Conservation (phyloP, 2,329 filamentous ascomycete genomes). For the Colletotrichum salicis region DNA sequence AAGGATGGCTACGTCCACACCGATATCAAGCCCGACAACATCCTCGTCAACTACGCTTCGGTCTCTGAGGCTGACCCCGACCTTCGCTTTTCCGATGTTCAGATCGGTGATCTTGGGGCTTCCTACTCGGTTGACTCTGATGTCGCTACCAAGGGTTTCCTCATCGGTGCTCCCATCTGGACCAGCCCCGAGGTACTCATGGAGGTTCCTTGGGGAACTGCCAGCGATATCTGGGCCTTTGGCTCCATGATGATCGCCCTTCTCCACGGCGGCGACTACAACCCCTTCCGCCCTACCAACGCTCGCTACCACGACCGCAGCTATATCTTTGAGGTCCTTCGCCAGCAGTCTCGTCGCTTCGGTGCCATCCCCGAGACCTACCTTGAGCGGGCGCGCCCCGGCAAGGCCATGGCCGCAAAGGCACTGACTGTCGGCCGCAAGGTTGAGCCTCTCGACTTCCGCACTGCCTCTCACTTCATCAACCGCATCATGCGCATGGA, state of each 20-base stretch:
- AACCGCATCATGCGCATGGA: conserved; percentile 36
- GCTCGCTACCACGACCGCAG: conserved; percentile 32
- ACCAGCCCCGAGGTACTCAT: conserved; percentile 31
- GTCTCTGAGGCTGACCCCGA: conserved; percentile 29
- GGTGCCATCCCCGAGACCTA: conserved; percentile 31
- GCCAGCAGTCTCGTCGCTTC: conserved; percentile 31
- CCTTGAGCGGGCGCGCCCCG: conserved; percentile 28
- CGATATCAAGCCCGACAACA: conserved; percentile 34
- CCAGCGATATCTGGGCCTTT: conserved; percentile 86
- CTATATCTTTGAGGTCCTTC: conserved; percentile 34
- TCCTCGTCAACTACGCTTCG: conserved; percentile 31
- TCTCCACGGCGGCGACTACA: conserved; percentile 32
- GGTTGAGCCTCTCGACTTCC: conserved; percentile 32
- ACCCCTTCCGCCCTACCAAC: conserved; percentile 31
- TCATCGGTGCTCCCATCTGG: conserved; percentile 34
- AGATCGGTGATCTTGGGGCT: conserved; percentile 31
- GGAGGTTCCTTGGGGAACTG: conserved; percentile 59
- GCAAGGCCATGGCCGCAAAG: conserved; percentile 34
- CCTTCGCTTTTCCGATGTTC: conserved; percentile 31
- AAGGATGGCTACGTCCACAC: conserved; percentile 33
- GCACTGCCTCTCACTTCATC: conserved; percentile 31
- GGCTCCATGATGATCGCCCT: conserved; percentile 67
- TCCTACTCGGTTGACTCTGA: conserved; percentile 32
- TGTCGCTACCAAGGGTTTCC: conserved; percentile 27
- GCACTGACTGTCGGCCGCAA: conserved; percentile 24